phyloP scores from a whole-genome alignment of 805 yeast species.

The Candida coleopterorum region DNA sequence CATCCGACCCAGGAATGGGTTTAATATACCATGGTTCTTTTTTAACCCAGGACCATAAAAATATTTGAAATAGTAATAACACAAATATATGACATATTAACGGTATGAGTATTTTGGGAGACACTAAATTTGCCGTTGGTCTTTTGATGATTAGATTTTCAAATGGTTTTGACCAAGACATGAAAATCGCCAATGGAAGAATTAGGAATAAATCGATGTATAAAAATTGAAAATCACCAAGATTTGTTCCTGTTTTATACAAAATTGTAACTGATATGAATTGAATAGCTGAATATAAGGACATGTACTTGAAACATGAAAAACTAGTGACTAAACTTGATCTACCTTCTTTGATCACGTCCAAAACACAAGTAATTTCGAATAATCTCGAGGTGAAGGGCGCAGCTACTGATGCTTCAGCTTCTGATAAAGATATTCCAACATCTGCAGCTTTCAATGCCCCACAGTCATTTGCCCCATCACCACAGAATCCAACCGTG shows the following conservation, averaged over 20 bases:
- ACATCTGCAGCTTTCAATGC: constrained; percentile 97
- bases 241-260: constrained; percentile 82
- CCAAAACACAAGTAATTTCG: constrained; percentile 88
- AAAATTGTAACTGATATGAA: constrained; percentile 81
- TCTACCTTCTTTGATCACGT: constrained; percentile 90
- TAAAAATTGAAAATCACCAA: constrained; percentile 95
- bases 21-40: constrained; percentile 67
- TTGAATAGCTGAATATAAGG: constrained; percentile 93
- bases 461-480: constrained; percentile 99
- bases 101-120: constrained; percentile 82
- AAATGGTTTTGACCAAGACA: constrained; percentile 95
- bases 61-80: constrained; percentile 58
- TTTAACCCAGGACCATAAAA: constrained; percentile 60
- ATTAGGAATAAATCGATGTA: constrained; percentile 90
- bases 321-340: constrained; percentile 93
- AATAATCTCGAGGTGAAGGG: constrained; percentile 91
- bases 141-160: constrained; percentile 57
- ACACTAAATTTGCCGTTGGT: constrained; percentile 91
- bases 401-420: constrained; percentile 98
- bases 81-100: constrained; percentile 72
- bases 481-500: constrained; percentile 97
- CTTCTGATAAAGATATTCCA: constrained; percentile 92
- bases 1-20: constrained; percentile 74
- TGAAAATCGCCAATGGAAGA: constrained; percentile 89
- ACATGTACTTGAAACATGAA: constrained; percentile 97